Evolutionary conservation across 139 green algal genomes (phyloP), one percentile per base, ranked within the genome.

Genomic region (Diplosphaera chodatii): DNA sequence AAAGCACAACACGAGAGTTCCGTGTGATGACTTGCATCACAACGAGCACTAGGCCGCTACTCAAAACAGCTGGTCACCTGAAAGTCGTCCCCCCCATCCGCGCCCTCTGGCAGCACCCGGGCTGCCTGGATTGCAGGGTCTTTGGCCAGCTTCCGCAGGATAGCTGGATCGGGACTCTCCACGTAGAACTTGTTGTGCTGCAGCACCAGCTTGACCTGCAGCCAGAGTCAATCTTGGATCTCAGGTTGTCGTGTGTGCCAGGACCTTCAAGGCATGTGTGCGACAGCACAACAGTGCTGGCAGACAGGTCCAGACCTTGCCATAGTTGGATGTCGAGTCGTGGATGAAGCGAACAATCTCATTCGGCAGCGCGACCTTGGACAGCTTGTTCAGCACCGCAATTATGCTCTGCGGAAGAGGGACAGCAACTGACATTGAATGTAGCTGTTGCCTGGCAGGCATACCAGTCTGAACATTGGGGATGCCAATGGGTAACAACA

Each of bases 151-250:
- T 74, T 74, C 25, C 84, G 70, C 27, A 98, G 83, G 32, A 98
- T 82, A 27, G 91, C 78, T 1, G 83, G 83, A 77, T 96, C 70
- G 1, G 74, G 66, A 6, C 85, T 96, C 83, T 99, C 95, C 29
- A 99, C 92, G 62, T 91, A 96, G 79, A 98, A 99, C 21, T 72
- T 81, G 82, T 98, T 98, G 56, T 88, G 82, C 82, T 98, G 87
- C 68, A 99, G 85, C 74, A 99, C 94, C 40, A 98, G 85, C 88
- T 99, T 99, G 4, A 96, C 91, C 77, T 93, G 84, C 29, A 48
- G 37, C 10, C 8, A 21, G 37, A 8, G 37, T 21, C 10, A 21
- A 13, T 59, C 32, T 8, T 71, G 67, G n/a, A n/a, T n/a, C n/a
- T n/a, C n/a, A n/a, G n/a, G n/a, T n/a, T n/a, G n/a, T n/a, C n/a